phyloP scores from a whole-genome alignment of 1,139 yeast species.

The Zygosaccharomyces pseudobailii region DNA sequence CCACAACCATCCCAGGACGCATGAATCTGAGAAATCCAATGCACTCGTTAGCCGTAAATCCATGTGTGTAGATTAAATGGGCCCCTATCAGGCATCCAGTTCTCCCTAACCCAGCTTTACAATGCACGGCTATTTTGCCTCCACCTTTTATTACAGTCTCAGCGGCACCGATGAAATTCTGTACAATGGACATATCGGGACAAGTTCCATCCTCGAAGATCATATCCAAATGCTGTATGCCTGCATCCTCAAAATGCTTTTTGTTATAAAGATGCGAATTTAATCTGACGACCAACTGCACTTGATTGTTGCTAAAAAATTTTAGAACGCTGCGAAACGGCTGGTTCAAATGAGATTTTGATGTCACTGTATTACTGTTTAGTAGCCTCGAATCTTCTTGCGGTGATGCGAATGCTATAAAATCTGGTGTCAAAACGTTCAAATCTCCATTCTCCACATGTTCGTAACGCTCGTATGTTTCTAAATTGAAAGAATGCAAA shows the following conservation, averaged over 20 bases:
- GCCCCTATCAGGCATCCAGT: slow-evolving; percentile 98
- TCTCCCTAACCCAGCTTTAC: slow-evolving; percentile 97
- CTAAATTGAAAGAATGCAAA: slow-evolving; percentile 80
- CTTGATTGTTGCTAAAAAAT: slow-evolving; percentile 67
- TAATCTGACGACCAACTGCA: slow-evolving; percentile 83
- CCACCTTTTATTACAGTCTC: slow-evolving; percentile 78
- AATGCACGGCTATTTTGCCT: slow-evolving; percentile 94
- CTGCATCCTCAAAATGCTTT: slow-evolving; percentile 72
- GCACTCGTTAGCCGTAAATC: slow-evolving; percentile 95
- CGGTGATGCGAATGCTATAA: slow-evolving; percentile 97
- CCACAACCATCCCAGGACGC: slow-evolving; percentile 98
- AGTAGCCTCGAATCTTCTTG: slow-evolving; percentile 56
- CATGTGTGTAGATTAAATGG: slow-evolving; percentile 89
- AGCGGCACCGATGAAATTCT: slow-evolving; percentile 89
- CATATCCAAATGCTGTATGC: slow-evolving; percentile 88
- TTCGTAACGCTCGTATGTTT: slow-evolving; percentile 90
- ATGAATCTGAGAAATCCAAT: slow-evolving; percentile 94
- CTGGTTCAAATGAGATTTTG: slow-evolving; percentile 45
- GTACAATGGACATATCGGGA: slow-evolving; percentile 89
- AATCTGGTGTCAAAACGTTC: slow-evolving; percentile 85
- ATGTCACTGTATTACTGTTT: slow-evolving; percentile 24
- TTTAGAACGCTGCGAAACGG: slow-evolving; percentile 78
- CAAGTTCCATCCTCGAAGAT: slow-evolving; percentile 98
- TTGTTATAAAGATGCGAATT: slow-evolving; percentile 89
- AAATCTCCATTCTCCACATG: slow-evolving; percentile 97